Percentiles rank a stretch among this genome's conserved stretches.
phyloP scores from a whole-genome alignment of 257 asterid genomes.

The Salvia miltiorrhiza region DNA sequence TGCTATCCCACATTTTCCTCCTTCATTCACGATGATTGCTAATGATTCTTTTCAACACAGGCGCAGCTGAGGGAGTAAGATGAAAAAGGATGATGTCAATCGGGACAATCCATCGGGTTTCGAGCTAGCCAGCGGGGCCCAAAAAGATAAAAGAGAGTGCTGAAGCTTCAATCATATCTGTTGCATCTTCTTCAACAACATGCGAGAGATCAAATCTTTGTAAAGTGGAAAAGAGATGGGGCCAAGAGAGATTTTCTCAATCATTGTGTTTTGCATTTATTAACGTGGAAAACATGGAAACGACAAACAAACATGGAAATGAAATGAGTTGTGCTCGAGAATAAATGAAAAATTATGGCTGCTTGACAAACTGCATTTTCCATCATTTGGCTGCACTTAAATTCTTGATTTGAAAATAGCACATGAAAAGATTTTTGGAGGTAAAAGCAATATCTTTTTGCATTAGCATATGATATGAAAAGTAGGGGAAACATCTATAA shows the following conservation, averaged over 20 bases:
- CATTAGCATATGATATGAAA: neutral
- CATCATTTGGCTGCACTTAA: neutral
- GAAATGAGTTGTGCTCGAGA: neutral
- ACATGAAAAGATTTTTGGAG: neutral
- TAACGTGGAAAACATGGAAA: conserved; percentile 5
- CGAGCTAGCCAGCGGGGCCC: too few relatives aligned
- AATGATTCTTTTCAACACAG: conserved; percentile 17
- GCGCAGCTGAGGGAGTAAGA: neutral
- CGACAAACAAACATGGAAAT: neutral
- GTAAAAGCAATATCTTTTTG: neutral
- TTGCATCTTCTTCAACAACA: conserved; percentile 24
- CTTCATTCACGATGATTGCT: conserved; percentile 4
- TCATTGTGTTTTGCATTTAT: conserved; percentile 34
- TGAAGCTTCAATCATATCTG: conserved; percentile 29
- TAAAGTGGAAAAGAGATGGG: conserved; percentile 30
- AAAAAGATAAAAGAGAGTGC: conserved; percentile 41
- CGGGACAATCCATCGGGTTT: too few relatives aligned
- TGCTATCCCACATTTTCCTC: neutral
- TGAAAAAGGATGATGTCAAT: too few relatives aligned
- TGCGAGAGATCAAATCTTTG: conserved; percentile 37
- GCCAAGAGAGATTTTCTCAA: conserved; percentile 29
- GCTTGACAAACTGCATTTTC: conserved; percentile 3
- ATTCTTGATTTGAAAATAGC: too few relatives aligned
- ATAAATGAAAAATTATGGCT: neutral
- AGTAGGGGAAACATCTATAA: neutral